A percentile compares a stretch with the other conserved stretches of the same genome.
phyloP scores from a whole-genome alignment of 352 stramenopile genomes.

The Pythium rhizo-oryzae region DNA sequence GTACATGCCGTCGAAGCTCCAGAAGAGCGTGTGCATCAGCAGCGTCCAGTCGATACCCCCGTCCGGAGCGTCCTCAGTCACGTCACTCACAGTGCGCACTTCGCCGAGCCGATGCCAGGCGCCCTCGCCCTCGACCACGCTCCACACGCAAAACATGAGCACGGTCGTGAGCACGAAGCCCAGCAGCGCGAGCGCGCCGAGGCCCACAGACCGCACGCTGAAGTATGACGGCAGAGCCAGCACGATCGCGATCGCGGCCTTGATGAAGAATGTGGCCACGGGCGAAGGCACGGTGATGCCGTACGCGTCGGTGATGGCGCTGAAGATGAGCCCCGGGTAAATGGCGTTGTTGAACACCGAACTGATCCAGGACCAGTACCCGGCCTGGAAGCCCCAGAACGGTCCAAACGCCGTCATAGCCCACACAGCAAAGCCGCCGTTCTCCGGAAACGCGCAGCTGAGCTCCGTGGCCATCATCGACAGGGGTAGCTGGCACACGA shows the following conservation, averaged over 20 bases:
- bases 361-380: conserved; percentile 82
- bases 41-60: conserved; percentile 55
- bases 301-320: conserved; percentile 26
- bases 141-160: conserved; percentile 48
- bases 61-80: conserved; percentile 6
- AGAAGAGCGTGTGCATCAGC: conserved; percentile 64
- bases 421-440: conserved; percentile 83
- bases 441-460: conserved; percentile 77
- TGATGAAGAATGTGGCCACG: conserved; percentile 35
- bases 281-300: conserved; percentile 25
- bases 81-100: conserved; percentile 37
- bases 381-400: conserved; percentile 86
- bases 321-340: conserved; percentile 52
- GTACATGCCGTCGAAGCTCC: conserved; percentile 94
- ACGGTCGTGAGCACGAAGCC: conserved; percentile 48
- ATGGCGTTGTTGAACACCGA: conserved; percentile 47
- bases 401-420: conserved; percentile 75
- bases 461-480: conserved; percentile 45
- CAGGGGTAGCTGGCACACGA: conserved; percentile 69
- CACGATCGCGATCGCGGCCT: conserved; percentile 36
- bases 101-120: conserved; percentile 39
- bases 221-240: conserved; percentile 43
- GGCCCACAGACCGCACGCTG: conserved; percentile 35
- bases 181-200: conserved; percentile 29
- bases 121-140: conserved; percentile 22